phyloP scores from a whole-genome alignment of 2,329 filamentous ascomycete species.

The Capronia epimyces region DNA sequence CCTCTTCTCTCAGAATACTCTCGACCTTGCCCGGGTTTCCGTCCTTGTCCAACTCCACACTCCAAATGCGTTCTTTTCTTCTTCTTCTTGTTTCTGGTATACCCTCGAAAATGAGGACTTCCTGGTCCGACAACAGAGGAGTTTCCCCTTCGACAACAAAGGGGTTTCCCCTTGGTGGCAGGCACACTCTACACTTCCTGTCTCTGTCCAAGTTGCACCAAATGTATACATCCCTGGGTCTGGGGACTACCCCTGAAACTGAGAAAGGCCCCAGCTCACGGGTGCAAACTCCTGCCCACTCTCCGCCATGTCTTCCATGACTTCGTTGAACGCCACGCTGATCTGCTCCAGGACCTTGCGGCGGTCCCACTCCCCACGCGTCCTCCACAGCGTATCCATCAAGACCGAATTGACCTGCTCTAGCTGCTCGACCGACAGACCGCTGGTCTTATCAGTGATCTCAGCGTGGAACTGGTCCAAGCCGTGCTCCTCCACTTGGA shows the following conservation, averaged over 20 bases:
- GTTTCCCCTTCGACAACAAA: too few species aligned
- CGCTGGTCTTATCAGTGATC: constrained; percentile 63
- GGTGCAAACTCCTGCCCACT: constrained; percentile 23
- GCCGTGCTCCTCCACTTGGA: constrained; percentile 18
- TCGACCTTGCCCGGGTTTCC: too few species aligned
- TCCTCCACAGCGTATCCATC: constrained; percentile 85
- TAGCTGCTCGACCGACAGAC: constrained; percentile 84
- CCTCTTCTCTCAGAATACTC: too few species aligned
- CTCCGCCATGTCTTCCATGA: constrained; percentile 30
- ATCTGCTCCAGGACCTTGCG: constrained; percentile 63
- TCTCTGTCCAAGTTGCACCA: too few species aligned
- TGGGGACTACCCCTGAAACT: background rate
- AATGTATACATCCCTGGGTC: too few species aligned
- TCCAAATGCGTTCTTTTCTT: too few species aligned
- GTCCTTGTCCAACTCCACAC: too few species aligned
- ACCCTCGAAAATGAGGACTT: too few species aligned
- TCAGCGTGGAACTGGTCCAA: constrained; percentile 35
- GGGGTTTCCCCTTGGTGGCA: too few species aligned
- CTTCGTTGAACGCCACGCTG: constrained; percentile 44
- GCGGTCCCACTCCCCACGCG: constrained; percentile 76
- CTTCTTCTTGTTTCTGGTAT: too few species aligned
- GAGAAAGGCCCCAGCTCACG: constrained; percentile 20
- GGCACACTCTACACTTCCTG: too few species aligned
- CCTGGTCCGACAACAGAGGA: too few species aligned
- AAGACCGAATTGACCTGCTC: constrained; percentile 87